Percentiles rank a stretch among this genome's conserved stretches.
These are phyloP conservation scores for Podospora comata DNA, from an alignment of 495 filamentous ascomycete genomes.

Conservation along the genomic window DNA sequence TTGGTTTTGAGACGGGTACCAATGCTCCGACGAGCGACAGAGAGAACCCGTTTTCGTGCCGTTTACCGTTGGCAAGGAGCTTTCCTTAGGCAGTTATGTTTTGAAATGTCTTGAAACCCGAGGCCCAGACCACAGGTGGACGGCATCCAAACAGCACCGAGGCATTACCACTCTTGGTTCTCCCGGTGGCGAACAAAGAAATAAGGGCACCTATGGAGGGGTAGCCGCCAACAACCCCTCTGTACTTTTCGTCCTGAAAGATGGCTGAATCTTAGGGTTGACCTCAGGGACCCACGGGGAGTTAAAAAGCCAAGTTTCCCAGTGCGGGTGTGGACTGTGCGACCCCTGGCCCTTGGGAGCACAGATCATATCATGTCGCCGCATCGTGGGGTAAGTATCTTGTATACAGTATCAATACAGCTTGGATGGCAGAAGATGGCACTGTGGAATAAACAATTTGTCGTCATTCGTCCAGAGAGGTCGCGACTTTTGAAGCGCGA, in stretches of 20 bases:
- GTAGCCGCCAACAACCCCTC: background rate
- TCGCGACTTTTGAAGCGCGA: background rate
- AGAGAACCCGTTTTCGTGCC: background rate
- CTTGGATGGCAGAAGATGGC: background rate
- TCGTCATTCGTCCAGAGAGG: background rate
- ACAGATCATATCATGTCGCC: constrained; percentile 23
- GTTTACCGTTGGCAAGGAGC: background rate
- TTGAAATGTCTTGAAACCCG: background rate
- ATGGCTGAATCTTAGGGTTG: background rate
- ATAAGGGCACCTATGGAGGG: constrained; percentile 5
- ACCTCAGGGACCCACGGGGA: background rate
- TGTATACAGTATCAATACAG: constrained; percentile 5
- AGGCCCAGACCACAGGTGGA: background rate
- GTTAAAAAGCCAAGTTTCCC: background rate
- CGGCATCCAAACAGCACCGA: background rate
- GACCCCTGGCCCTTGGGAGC: constrained; percentile 12
- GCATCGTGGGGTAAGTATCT: constrained; percentile 26
- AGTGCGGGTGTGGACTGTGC: constrained; percentile 2
- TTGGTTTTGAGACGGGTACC: background rate
- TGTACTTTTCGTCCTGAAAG: background rate
- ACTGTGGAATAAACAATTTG: constrained; percentile 6
- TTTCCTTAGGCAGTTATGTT: background rate
- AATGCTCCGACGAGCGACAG: background rate
- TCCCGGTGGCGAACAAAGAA: background rate
- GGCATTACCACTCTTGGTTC: background rate